Conservation (phyloP, 2,329 filamentous ascomycete species). For the Trichoderma sp. region DNA sequence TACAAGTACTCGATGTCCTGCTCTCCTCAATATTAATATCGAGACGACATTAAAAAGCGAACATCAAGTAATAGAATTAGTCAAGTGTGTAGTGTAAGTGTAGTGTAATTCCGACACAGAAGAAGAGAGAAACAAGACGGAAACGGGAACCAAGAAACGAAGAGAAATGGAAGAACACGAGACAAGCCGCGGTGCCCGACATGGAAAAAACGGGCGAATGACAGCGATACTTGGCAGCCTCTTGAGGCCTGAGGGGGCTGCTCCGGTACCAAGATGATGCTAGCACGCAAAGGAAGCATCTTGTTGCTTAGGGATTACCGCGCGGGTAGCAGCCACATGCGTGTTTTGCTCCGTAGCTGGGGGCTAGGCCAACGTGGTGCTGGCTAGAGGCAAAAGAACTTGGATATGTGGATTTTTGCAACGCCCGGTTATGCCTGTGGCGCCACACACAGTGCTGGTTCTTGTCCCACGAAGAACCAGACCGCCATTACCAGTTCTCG, state of each 20-base stretch:
- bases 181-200: neutral
- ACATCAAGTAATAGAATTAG: neutral
- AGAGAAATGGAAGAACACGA: neutral
- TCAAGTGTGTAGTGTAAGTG: neutral
- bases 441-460: neutral
- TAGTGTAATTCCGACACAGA: neutral
- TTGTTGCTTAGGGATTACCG: constrained; percentile 16
- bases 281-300: neutral
- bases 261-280: neutral
- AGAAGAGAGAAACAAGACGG: neutral
- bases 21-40: neutral
- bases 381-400: neutral
- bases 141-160: neutral
- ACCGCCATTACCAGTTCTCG: neutral
- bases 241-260: neutral
- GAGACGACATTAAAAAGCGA: neutral
- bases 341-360: neutral
- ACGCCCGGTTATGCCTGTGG: constrained; percentile 1
- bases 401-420: neutral
- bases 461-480: neutral
- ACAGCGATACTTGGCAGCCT: neutral
- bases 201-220: neutral
- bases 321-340: constrained; percentile 12
- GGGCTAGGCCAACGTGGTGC: neutral
- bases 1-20: neutral